Conservation (phyloP, 2,329 filamentous ascomycete genomes). For the Ceratocystis ficicola region DNA sequence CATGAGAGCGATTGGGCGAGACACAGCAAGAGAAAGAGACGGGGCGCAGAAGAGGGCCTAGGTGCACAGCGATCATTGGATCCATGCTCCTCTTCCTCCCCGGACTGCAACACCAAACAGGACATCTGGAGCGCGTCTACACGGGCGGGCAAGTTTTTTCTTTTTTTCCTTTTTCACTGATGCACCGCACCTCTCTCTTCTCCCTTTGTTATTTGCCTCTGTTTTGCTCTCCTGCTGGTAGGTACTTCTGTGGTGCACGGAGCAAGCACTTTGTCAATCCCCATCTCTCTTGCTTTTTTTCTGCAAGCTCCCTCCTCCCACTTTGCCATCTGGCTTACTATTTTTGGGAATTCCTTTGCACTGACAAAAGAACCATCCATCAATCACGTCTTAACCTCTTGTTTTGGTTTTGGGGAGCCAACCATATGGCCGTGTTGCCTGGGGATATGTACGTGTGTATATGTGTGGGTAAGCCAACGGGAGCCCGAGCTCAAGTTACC, state of each 20-base stretch:
- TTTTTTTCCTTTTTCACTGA: background rate
- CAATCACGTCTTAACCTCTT: background rate
- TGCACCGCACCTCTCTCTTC: background rate
- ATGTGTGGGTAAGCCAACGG: background rate
- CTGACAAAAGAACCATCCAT: constrained; percentile 4
- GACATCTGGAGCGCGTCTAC: background rate
- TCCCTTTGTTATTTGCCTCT: background rate
- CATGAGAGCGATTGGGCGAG: no score
- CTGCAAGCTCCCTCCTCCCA: background rate
- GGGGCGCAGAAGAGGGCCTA: constrained; percentile 5
- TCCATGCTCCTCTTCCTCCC: background rate
- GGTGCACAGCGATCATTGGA: constrained; percentile 9
- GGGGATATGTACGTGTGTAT: no score
- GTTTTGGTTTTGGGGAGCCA: background rate
- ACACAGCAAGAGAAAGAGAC: background rate
- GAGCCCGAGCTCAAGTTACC: background rate
- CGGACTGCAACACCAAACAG: background rate
- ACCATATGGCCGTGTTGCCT: no score
- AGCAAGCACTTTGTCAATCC: background rate
- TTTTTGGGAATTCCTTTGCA: constrained; percentile 7
- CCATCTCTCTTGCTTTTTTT: background rate
- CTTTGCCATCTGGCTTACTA: background rate
- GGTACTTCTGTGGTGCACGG: constrained; percentile 10
- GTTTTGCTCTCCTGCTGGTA: constrained; percentile 2
- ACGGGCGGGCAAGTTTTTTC: background rate